Evolutionary conservation across 2,329 filamentous ascomycete genomes (phyloP).

Genomic region (Botrytis fabae): DNA sequence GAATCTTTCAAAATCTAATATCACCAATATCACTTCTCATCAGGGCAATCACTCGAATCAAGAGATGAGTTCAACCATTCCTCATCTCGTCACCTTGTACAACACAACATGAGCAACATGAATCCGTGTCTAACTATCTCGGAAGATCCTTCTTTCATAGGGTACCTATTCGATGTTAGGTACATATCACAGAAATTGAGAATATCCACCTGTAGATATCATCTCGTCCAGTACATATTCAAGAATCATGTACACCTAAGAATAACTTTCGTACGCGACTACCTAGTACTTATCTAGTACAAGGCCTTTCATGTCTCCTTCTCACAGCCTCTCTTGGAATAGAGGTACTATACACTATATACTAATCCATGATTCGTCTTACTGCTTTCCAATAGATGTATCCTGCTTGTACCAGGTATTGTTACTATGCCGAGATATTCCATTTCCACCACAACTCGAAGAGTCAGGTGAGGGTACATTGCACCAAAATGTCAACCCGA

Average conservation of each 20-base stretch:
- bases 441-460: conserved; percentile 1
- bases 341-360: conserved; percentile 13
- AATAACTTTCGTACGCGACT: neutral
- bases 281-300: neutral
- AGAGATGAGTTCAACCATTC: conserved; percentile 10
- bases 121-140: neutral
- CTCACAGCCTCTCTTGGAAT: conserved; percentile 23
- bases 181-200: conserved; percentile 16
- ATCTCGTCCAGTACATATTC: conserved; percentile 17
- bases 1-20: neutral
- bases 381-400: conserved; percentile 12
- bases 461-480: conserved; percentile 19
- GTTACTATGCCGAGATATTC: conserved; percentile 10
- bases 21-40: neutral
- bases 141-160: conserved; percentile 7
- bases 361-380: conserved; percentile 17
- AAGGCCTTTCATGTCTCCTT: neutral
- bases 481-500: conserved; percentile 16
- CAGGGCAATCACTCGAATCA: conserved; percentile 13
- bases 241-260: conserved; percentile 1
- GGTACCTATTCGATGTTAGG: conserved; percentile 4
- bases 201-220: conserved; percentile 8
- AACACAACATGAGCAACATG: conserved; percentile 14
- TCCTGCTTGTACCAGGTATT: conserved; percentile 8
- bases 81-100: conserved; percentile 14